Percentiles rank a stretch among this genome's conserved stretches.
Evolutionary conservation across 495 filamentous ascomycete genomes (phyloP).

Genomic region (Parathielavia hyrcaniae): DNA sequence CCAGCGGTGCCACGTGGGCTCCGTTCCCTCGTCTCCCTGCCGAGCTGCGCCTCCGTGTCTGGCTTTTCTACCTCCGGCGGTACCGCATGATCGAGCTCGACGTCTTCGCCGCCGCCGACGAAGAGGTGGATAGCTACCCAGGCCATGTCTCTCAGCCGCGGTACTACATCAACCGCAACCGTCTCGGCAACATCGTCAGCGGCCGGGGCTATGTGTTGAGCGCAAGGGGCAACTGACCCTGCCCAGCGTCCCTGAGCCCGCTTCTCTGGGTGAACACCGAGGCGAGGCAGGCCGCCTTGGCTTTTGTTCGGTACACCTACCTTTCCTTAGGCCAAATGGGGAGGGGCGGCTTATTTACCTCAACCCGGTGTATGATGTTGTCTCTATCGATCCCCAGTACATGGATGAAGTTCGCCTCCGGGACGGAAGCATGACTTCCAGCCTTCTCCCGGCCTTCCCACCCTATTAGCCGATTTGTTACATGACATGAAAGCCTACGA

Average conservation of each 20-base stretch:
- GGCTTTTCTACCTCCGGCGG: not conserved
- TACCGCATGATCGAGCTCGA: conserved; percentile 2
- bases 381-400: not conserved
- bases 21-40: not conserved
- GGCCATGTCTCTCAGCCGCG: not conserved
- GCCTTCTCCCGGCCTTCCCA: too few relatives aligned
- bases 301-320: not conserved
- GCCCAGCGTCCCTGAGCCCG: not conserved
- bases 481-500: not conserved
- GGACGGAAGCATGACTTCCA: too few relatives aligned
- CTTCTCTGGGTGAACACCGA: not conserved
- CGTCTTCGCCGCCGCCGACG: not conserved
- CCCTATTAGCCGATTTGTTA: not conserved
- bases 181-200: not conserved
- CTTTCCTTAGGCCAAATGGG: not conserved
- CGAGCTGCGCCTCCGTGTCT: conserved; percentile 1
- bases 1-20: not conserved
- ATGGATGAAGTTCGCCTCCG: too few relatives aligned
- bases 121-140: not conserved
- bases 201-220: not conserved
- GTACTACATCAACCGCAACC: not conserved
- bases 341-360: not conserved
- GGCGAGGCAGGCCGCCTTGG: not conserved
- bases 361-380: not conserved
- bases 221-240: not conserved